Evolutionary conservation across 139 green algal genomes (phyloP).

Genomic region (Diplosphaera chodatii): DNA sequence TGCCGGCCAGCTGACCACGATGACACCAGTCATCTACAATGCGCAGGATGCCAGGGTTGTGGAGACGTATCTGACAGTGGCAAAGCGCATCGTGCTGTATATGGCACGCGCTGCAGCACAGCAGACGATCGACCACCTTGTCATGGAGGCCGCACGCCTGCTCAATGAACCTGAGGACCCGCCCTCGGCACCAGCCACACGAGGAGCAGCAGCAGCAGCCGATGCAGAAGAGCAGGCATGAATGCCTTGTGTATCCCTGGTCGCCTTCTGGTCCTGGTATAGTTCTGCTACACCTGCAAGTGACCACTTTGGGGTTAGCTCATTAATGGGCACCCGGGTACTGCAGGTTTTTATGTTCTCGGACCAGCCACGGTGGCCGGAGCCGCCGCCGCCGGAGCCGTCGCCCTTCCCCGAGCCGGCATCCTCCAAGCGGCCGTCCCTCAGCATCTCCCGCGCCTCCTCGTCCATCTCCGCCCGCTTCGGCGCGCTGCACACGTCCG

Average conservation of each 20-base stretch:
- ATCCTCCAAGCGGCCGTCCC: background rate
- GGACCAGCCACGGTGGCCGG: background rate
- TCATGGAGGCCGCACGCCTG: conserved; percentile 53
- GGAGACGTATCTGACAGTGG: conserved; percentile 50
- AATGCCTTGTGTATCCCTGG: no score
- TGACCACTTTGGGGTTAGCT: no score
- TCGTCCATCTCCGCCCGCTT: background rate
- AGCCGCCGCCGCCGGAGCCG: background rate
- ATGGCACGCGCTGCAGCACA: conserved; percentile 70
- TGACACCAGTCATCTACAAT: no score
- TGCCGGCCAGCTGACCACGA: no score
- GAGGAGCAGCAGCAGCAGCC: background rate
- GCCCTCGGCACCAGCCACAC: conserved; percentile 8
- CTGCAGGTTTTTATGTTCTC: conserved; percentile 31
- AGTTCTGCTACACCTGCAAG: no score
- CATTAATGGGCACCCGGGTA: no score
- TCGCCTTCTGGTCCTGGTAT: no score
- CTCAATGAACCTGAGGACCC: conserved; percentile 17
- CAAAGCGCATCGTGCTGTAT: conserved; percentile 78
- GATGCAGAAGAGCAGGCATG: no score
- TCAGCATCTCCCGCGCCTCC: background rate
- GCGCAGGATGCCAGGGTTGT: background rate
- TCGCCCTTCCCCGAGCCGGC: background rate
- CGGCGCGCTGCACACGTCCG: background rate
- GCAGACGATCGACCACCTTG: conserved; percentile 82